Evolutionary conservation across 1,284 basidiomycete species (phyloP).

Genomic region (Cystobasidium sp.): DNA sequence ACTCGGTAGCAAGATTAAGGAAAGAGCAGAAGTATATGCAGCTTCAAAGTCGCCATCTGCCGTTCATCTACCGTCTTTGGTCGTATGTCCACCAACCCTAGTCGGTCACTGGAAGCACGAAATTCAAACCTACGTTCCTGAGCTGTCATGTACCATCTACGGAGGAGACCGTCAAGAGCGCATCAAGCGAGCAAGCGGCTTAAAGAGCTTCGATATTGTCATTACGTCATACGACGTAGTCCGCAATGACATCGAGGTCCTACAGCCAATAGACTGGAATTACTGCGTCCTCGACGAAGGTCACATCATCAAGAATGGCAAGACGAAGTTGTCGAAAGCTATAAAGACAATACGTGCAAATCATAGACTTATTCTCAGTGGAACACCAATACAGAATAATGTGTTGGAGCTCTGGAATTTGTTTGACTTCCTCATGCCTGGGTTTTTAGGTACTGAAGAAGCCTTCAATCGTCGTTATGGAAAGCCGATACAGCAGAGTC

Average conservation of each 20-base stretch:
- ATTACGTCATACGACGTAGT: conserved; percentile 98
- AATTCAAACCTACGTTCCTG: conserved; percentile 88
- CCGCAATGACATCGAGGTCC: conserved; percentile 84
- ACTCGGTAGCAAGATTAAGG: conserved; percentile 88
- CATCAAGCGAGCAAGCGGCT: conserved; percentile 67
- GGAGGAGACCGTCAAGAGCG: conserved; percentile 88
- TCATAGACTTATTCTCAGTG: conserved; percentile 91
- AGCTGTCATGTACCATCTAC: conserved; percentile 84
- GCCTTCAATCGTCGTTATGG: conserved; percentile 95
- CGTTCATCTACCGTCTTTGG: conserved; percentile 87
- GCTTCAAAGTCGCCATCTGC: conserved; percentile 74
- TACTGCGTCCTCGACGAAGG: conserved; percentile 99
- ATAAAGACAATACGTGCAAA: conserved; percentile 89
- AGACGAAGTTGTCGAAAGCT: conserved; percentile 95
- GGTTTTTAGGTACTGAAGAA: conserved; percentile 93
- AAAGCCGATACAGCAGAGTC: conserved; percentile 92
- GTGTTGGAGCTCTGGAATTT: conserved; percentile 97
- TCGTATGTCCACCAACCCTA: conserved; percentile 95
- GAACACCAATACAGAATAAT: conserved; percentile 99
- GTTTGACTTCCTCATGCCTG: conserved; percentile 99
- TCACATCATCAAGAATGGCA: conserved; percentile 97
- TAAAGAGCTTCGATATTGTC: conserved; percentile 79
- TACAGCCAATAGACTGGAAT: conserved; percentile 81
- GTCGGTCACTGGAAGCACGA: conserved; percentile 99
- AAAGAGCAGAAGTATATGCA: conserved; percentile 74